A percentile compares a stretch with the other conserved stretches of the same genome.
Conservation (phyloP, 805 yeast species). For the Monosporozyma aerobia region DNA sequence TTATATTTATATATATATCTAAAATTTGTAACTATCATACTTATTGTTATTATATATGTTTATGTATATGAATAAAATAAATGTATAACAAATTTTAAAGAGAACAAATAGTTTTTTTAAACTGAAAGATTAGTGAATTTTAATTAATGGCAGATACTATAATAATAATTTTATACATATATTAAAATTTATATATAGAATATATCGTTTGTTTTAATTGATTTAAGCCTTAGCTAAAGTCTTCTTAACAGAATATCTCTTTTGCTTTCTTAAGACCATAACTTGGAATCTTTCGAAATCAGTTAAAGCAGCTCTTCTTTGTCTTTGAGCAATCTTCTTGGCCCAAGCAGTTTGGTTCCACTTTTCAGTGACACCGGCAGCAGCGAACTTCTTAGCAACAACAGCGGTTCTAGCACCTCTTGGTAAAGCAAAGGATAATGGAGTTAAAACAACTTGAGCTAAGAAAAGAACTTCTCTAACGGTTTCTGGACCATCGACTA, state of each 20-base stretch:
- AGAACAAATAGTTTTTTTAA: not conserved
- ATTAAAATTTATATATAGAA: constrained; percentile 1
- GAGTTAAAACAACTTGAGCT: constrained; percentile 86
- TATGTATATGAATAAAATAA: not conserved
- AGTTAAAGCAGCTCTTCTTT: constrained; percentile 83
- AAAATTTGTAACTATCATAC: not conserved
- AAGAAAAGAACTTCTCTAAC: constrained; percentile 87
- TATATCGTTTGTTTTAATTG: not conserved
- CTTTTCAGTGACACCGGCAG: constrained; percentile 78
- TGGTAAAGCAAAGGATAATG: constrained; percentile 81
- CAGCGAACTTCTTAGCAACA: constrained; percentile 88
- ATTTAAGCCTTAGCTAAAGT: constrained; percentile 91
- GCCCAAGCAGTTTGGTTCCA: constrained; percentile 97
- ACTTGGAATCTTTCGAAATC: constrained; percentile 99
- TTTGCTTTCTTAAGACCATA: constrained; percentile 93
- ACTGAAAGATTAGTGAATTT: not conserved
- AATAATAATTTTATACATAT: constrained; percentile 1
- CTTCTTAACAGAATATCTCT: constrained; percentile 88
- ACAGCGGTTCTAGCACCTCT: constrained; percentile 87
- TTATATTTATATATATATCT: not conserved
- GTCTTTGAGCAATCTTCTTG: constrained; percentile 92
- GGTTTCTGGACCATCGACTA: constrained; percentile 90
- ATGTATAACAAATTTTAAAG: not conserved
- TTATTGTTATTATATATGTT: not conserved
- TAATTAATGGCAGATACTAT: not conserved